These are phyloP conservation scores for Starmera amethionina DNA, from an alignment of 805 yeast genomes.

Conservation along the genomic window DNA sequence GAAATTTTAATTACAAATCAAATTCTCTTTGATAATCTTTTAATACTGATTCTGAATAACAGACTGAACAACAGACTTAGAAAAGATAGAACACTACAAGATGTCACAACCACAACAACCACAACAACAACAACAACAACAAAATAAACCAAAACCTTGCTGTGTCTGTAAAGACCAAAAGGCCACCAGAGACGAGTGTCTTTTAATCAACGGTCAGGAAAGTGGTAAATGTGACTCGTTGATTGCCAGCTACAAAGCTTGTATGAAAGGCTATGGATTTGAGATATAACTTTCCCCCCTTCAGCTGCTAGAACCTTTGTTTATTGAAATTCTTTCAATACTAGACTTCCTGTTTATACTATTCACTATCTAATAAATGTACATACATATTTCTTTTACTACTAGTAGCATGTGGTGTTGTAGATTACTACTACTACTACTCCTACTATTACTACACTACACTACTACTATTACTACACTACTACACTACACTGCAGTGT, in stretches of 20 bases:
- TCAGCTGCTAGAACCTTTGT: no score
- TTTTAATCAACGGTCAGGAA: constrained; percentile 75
- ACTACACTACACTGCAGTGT: no score
- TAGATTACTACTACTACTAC: background rate
- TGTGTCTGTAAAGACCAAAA: constrained; percentile 89
- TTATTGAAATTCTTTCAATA: no score
- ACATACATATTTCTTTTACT: no score
- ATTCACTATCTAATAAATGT: no score
- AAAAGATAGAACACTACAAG: background rate
- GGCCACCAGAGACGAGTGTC: constrained; percentile 76
- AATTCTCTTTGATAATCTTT: background rate
- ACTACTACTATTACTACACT: no score
- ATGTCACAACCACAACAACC: constrained; percentile 10
- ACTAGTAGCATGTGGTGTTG: no score
- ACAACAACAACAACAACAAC: constrained; percentile 3
- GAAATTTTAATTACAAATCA: background rate
- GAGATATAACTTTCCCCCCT: background rate
- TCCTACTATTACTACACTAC: background rate
- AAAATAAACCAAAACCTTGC: constrained; percentile 80
- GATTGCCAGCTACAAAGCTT: constrained; percentile 63
- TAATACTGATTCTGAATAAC: no score
- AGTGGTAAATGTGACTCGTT: constrained; percentile 69
- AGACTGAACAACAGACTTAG: background rate
- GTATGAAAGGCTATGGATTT: constrained; percentile 93
- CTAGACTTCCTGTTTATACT: no score